These are phyloP conservation scores for Zygosaccharomyces sapae DNA, from an alignment of 1,139 yeast species.

Conservation along the genomic window DNA sequence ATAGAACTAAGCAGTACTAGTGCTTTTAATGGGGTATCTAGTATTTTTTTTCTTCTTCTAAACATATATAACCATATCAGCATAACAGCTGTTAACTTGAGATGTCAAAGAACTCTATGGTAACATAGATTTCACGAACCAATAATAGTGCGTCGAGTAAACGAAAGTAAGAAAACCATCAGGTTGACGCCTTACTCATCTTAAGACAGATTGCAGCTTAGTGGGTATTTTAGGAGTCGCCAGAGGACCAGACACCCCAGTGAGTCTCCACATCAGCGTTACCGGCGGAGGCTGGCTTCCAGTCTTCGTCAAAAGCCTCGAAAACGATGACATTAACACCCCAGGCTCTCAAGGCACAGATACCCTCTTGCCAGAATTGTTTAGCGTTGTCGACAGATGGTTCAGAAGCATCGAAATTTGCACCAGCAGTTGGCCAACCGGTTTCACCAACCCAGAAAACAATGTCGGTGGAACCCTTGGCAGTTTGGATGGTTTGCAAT, in stretches of 20 bases:
- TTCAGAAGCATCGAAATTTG: conserved; percentile 55
- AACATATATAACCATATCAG: conserved; percentile 5
- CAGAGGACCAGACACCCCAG: conserved; percentile 82
- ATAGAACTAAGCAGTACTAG: neutral
- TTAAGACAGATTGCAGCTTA: conserved; percentile 50
- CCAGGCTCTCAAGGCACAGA: conserved; percentile 93
- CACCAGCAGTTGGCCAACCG: conserved; percentile 95
- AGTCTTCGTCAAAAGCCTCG: conserved; percentile 92
- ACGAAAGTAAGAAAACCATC: neutral
- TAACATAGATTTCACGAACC: conserved; percentile 1
- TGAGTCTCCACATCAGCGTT: conserved; percentile 80
- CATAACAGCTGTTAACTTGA: conserved; percentile 4
- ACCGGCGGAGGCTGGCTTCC: conserved; percentile 91
- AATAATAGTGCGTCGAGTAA: conserved; percentile 4
- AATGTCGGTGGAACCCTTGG: conserved; percentile 80
- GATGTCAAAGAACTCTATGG: too few relatives aligned
- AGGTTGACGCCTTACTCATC: neutral
- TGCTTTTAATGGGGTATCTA: conserved; percentile 4
- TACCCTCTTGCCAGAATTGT: conserved; percentile 77
- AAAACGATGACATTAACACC: conserved; percentile 88
- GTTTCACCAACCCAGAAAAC: conserved; percentile 97
- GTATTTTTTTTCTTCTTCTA: too few relatives aligned
- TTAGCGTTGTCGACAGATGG: conserved; percentile 75
- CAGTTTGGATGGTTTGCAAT: conserved; percentile 74
- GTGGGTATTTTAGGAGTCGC: conserved; percentile 55